Conservation (phyloP, 2,329 filamentous ascomycete genomes). For the Claviceps fusiformis region DNA sequence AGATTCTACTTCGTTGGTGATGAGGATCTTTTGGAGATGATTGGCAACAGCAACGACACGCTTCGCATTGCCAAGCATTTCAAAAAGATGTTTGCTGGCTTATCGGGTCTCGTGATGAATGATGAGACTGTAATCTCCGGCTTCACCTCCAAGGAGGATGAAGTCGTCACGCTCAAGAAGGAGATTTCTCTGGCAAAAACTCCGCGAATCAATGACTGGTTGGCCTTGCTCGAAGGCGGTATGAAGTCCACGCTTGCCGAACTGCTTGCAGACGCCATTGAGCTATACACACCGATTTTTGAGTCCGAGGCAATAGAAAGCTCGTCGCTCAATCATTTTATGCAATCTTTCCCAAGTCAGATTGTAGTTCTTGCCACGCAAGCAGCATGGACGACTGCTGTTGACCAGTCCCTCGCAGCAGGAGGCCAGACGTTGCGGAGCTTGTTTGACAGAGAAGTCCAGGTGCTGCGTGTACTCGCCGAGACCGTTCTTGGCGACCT, state of each 20-base stretch:
- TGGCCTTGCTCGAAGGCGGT: slow-evolving; percentile 78
- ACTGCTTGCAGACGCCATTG: slow-evolving; percentile 72
- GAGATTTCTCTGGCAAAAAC: slow-evolving; percentile 88
- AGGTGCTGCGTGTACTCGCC: slow-evolving; percentile 73
- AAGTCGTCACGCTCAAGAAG: slow-evolving; percentile 74
- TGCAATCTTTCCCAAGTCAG: slow-evolving; percentile 76
- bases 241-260: slow-evolving; percentile 95
- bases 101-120: slow-evolving; percentile 76
- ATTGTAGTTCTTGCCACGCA: slow-evolving; percentile 92
- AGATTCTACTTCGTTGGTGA: slow-evolving; percentile 99
- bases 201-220: slow-evolving; percentile 96
- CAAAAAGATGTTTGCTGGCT: slow-evolving; percentile 98
- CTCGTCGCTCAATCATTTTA: slow-evolving; percentile 62
- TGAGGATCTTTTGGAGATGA: slow-evolving; percentile 96
- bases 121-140: slow-evolving; percentile 82
- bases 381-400: slow-evolving; percentile 80
- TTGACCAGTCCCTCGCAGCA: slow-evolving; percentile 61
- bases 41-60: slow-evolving; percentile 97
- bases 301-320: slow-evolving; percentile 56
- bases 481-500: slow-evolving; percentile 83
- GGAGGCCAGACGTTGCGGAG: slow-evolving; percentile 56
- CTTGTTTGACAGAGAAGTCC: slow-evolving; percentile 71
- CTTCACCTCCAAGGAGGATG: slow-evolving; percentile 90
- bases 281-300: slow-evolving; percentile 70
- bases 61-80: slow-evolving; percentile 95